Evolutionary conservation across 768 basidiomycete species (phyloP).

Genomic region (Lentinula raphanica): DNA sequence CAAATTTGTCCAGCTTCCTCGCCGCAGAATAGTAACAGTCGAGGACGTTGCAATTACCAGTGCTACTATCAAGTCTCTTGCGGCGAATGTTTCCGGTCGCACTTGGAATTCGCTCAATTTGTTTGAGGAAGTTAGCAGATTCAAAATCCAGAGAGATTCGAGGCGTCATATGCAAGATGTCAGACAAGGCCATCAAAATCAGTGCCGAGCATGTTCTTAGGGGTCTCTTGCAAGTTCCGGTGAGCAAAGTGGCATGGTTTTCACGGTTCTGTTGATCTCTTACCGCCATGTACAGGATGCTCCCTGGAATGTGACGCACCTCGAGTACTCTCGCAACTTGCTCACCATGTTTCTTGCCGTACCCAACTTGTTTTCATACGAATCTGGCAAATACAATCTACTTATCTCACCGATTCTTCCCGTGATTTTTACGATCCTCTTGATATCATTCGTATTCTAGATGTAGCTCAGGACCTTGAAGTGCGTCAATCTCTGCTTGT

Average conservation of each 20-base stretch:
- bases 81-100: conserved; percentile 84
- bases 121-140: conserved; percentile 72
- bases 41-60: conserved; percentile 83
- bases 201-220: conserved; percentile 93
- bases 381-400: conserved; percentile 86
- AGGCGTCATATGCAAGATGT: conserved; percentile 78
- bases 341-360: conserved; percentile 87
- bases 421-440: conserved; percentile 88
- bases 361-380: conserved; percentile 94
- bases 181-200: conserved; percentile 90
- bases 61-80: conserved; percentile 88
- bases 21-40: conserved; percentile 76
- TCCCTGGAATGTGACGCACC: conserved; percentile 81
- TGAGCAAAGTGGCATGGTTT: conserved; percentile 42
- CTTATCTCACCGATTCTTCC: conserved; percentile 83
- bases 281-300: conserved; percentile 47
- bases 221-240: conserved; percentile 86
- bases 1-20: conserved; percentile 86
- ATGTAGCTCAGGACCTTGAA: conserved; percentile 93
- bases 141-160: conserved; percentile 68
- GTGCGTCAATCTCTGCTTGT: conserved; percentile 33
- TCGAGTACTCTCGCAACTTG: conserved; percentile 82
- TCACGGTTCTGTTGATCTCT: conserved; percentile 1
- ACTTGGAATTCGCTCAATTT: conserved; percentile 95
- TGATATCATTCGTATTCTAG: conserved; percentile 91